phyloP scores from a whole-genome alignment of 1,284 basidiomycete genomes.

The Trichosporon coremiiforme region DNA sequence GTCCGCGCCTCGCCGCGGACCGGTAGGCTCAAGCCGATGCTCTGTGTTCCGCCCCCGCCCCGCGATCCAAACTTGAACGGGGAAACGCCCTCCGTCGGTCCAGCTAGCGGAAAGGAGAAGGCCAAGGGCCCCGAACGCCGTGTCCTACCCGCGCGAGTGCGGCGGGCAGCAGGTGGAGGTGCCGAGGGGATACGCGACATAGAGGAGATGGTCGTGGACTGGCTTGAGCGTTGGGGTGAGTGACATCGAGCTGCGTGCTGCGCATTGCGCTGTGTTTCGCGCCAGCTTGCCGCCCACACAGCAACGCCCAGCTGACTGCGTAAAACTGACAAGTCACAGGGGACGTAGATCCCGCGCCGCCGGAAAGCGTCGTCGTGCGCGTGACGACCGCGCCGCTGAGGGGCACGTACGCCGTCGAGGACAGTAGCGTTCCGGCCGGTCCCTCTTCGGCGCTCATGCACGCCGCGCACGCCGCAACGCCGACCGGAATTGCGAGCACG shows the following conservation, averaged over 20 bases:
- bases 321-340: constrained; percentile 57
- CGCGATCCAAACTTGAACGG: not conserved
- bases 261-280: constrained; percentile 18
- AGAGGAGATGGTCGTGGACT: constrained; percentile 81
- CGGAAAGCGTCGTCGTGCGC: constrained; percentile 50
- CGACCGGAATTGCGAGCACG: too few species aligned
- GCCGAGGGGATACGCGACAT: constrained; percentile 63
- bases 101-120: constrained; percentile 7
- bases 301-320: not conserved
- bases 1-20: constrained; percentile 21
- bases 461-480: not conserved
- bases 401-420: constrained; percentile 24
- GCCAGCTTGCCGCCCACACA: constrained; percentile 26
- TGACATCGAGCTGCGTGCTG: constrained; percentile 34
- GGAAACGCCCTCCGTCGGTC: constrained; percentile 7
- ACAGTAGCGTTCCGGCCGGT: not conserved
- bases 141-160: constrained; percentile 73
- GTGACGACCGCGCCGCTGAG: constrained; percentile 2
- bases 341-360: constrained; percentile 70
- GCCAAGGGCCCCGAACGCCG: constrained; percentile 62
- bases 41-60: constrained; percentile 2
- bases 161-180: constrained; percentile 71
- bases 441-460: constrained; percentile 33
- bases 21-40: constrained; percentile 15
- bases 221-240: constrained; percentile 74